Base-by-base conservation (phyloP, 768 basidiomycete genomes). In the Amanita pseudoporphyria region DNA sequence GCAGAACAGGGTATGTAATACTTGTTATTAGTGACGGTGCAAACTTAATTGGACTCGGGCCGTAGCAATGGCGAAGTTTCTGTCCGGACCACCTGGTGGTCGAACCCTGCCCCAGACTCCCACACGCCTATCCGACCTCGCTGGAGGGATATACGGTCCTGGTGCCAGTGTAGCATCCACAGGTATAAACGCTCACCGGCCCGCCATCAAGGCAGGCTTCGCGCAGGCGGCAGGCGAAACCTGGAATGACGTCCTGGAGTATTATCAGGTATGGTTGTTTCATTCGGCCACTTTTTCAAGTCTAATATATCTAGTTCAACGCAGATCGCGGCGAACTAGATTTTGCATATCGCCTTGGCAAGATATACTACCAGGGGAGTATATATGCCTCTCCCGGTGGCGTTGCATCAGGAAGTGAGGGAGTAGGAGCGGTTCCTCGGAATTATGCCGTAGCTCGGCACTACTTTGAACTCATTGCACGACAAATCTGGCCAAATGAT, bases 301-400 rank as follows among this genome's bases (percentile, higher is more conserved):
- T 37, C 52, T 33, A 52, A 32, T 56, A 43, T 53, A 9, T 47
- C 41, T 54, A 95, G 86, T 99, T 95, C 66, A 96, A 97, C 45
- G 90, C 95, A 5, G 92, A 97, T 58, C 81, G 92, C 22, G 91
- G 90, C 22, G 89, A 93, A 57, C 79, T 79, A 45, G 82, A 85
- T 54, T 95, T 90, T 62, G 91, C 92, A 2, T 92, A 87, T 64
- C 81, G 89, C 13, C 76, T 98, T 2, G 96, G 92, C n/a, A 85
- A 90, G 66, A 87, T 98, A 9, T 95, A 86, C 67, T 98, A 99
- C 60, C 87, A 93, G 61, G 96, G 96, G 14, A 92, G 88, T 51
- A 86, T 97, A 31, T 97, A 96, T 59, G 73, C 78, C 5, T 70
- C 79, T 9, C 64, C 73, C 12, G 91, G 91, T 3, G 94, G 95